A percentile compares a stretch with the other conserved stretches of the same genome.
These are phyloP conservation scores for Amylocarpus encephaloides DNA, from an alignment of 2,329 filamentous ascomycete species.

Conservation along the genomic window DNA sequence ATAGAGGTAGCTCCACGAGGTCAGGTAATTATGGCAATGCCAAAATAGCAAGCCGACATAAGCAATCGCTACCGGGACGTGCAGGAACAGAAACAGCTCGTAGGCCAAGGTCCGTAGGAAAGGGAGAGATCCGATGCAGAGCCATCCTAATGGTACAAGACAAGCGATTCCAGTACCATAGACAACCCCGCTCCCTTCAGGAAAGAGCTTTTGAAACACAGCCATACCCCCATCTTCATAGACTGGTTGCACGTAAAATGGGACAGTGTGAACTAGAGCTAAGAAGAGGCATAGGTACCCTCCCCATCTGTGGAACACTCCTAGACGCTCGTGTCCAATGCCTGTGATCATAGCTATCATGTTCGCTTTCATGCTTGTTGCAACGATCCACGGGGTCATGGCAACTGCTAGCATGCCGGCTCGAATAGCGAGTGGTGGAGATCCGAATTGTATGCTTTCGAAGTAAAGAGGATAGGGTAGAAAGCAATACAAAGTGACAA, in stretches of 20 bases:
- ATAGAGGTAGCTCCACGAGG: conserved; percentile 84
- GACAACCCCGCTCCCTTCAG: conserved; percentile 57
- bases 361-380: conserved; percentile 86
- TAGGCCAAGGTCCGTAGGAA: conserved; percentile 72
- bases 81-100: conserved; percentile 76
- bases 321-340: conserved; percentile 85
- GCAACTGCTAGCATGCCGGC: conserved; percentile 89
- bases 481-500: conserved; percentile 77
- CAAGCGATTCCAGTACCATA: conserved; percentile 85
- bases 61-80: conserved; percentile 72
- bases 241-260: conserved; percentile 84
- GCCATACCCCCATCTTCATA: conserved; percentile 71
- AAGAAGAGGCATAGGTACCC: conserved; percentile 81
- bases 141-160: conserved; percentile 71
- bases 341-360: conserved; percentile 77
- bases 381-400: conserved; percentile 87
- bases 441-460: conserved; percentile 78
- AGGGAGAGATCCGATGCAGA: conserved; percentile 79
- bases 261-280: conserved; percentile 75
- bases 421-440: conserved; percentile 79
- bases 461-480: conserved; percentile 85
- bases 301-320: conserved; percentile 88
- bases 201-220: conserved; percentile 66
- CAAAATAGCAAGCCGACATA: conserved; percentile 87
- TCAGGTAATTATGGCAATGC: conserved; percentile 90